phyloP scores from a whole-genome alignment of 83 land plant species.

The Thuja plicata region DNA sequence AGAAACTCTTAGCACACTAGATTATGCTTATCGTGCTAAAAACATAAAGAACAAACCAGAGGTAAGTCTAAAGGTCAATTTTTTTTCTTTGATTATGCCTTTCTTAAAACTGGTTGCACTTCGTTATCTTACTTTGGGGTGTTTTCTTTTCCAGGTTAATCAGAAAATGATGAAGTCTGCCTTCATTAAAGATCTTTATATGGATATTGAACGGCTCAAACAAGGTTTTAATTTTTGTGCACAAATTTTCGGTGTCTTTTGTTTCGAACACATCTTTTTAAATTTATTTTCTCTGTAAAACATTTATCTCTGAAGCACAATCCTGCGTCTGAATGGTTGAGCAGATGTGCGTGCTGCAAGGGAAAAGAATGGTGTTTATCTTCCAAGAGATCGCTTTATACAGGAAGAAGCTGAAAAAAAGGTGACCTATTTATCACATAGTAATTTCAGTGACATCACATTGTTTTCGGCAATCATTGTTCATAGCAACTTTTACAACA shows the following conservation, averaged over 20 bases:
- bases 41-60: constrained; percentile 80
- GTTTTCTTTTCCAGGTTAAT: constrained; percentile 51
- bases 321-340: not conserved
- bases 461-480: not conserved
- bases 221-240: constrained; percentile 47
- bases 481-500: not conserved
- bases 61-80: constrained; percentile 27
- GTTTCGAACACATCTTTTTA: not conserved
- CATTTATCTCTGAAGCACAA: not conserved
- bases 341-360: constrained; percentile 81
- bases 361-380: constrained; percentile 81
- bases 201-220: constrained; percentile 71
- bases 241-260: not conserved
- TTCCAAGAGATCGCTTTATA: constrained; percentile 66
- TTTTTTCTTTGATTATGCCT: not conserved
- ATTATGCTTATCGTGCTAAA: constrained; percentile 72
- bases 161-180: constrained; percentile 71
- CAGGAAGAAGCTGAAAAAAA: constrained; percentile 86
- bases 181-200: constrained; percentile 72
- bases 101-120: not conserved
- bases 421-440: constrained; percentile 25
- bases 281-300: not conserved
- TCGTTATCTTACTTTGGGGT: not conserved
- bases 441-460: not conserved
- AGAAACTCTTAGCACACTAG: constrained; percentile 70